phyloP scores from a whole-genome alignment of 23 red algal genomes.

The Gracilaria vermiculophylla region DNA sequence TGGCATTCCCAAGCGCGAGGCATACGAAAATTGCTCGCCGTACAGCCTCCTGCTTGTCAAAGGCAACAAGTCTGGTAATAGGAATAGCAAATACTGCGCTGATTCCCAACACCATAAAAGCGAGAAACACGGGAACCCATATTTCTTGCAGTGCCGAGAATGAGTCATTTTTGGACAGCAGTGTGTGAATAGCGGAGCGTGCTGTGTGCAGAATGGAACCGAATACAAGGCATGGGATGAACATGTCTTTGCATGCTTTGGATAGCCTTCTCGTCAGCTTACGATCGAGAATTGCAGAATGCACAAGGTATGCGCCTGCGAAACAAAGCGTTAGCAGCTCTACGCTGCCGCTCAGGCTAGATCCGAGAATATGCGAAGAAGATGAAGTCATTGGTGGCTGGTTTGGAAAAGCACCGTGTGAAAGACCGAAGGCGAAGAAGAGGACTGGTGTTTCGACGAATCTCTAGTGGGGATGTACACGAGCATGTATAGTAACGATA shows the following conservation, averaged over 20 bases:
- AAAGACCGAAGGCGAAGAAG: background rate
- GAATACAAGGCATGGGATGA: constrained; percentile 46
- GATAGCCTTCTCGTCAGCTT: background rate
- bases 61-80: constrained; percentile 10
- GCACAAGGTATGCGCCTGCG: constrained; percentile 11
- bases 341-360: constrained; percentile 34
- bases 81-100: background rate
- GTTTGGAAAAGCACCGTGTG: background rate
- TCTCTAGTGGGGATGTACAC: background rate
- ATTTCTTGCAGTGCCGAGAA: constrained; percentile 11
- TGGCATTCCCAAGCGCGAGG: constrained; percentile 39
- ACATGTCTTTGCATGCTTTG: constrained; percentile 20
- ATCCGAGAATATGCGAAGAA: background rate
- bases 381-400: background rate
- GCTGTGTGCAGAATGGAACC: constrained; percentile 41
- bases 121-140: constrained; percentile 33
- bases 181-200: constrained; percentile 11
- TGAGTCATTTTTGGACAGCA: background rate
- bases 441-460: background rate
- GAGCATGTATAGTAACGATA: background rate
- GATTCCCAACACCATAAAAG: constrained; percentile 6
- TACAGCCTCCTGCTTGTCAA: constrained; percentile 24
- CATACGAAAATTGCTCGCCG: constrained; percentile 32
- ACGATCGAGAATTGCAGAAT: background rate
- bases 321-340: constrained; percentile 38